Evolutionary conservation across 2,329 filamentous ascomycete genomes (phyloP).

Genomic region (Anthostomella pinea): DNA sequence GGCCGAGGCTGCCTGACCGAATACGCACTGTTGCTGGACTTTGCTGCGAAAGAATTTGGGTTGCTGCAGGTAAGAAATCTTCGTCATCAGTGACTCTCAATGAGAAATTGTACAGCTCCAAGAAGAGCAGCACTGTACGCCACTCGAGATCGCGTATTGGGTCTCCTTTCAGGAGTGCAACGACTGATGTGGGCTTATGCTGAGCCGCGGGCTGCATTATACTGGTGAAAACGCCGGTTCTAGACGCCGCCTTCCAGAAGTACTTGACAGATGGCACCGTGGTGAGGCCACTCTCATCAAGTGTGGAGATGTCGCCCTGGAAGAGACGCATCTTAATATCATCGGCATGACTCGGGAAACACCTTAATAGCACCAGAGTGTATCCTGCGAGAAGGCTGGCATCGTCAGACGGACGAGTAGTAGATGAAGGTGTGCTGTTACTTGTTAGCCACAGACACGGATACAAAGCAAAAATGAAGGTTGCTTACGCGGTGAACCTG

Average conservation of each 20-base stretch:
- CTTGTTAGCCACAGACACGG: conserved; percentile 17
- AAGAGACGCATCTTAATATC: conserved; percentile 96
- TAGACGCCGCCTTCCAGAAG: conserved; percentile 68
- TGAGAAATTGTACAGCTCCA: conserved; percentile 92
- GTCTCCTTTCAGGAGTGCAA: conserved; percentile 28
- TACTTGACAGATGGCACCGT: conserved; percentile 70
- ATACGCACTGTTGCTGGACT: conserved; percentile 45
- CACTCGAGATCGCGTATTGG: conserved; percentile 65
- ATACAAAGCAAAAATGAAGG: conserved; percentile 24
- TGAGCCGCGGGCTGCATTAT: conserved; percentile 31
- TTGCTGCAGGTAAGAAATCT: conserved; percentile 74
- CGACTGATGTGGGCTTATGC: conserved; percentile 24
- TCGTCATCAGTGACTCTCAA: conserved; percentile 93
- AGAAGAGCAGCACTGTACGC: conserved; percentile 83
- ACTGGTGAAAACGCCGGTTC: conserved; percentile 39
- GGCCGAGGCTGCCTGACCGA: conserved; percentile 64
- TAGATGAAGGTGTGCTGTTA: conserved; percentile 29
- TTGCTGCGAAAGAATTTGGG: conserved; percentile 35
- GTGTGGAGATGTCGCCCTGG: conserved; percentile 60
- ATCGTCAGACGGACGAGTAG: conserved; percentile 46
- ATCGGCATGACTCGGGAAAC: conserved; percentile 77
- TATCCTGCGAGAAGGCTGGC: conserved; percentile 80
- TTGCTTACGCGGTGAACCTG: conserved; percentile 38
- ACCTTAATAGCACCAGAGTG: conserved; percentile 77
- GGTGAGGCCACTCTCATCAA: conserved; percentile 32